Evolutionary conservation across 805 yeast species (phyloP).

Genomic region (Ogataea haglerorum): DNA sequence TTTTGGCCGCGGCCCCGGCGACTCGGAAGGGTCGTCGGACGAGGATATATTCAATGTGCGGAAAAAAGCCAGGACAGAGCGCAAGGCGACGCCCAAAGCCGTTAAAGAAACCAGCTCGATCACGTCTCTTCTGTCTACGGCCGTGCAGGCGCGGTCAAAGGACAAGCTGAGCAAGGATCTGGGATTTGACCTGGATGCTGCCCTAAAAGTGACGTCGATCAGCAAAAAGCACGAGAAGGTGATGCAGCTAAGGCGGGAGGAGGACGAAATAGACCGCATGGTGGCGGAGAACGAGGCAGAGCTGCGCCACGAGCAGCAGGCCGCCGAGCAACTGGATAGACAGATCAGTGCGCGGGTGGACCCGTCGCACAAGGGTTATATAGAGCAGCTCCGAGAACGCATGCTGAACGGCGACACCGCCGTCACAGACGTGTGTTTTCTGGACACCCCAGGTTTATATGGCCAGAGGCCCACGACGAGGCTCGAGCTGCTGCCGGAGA

Average conservation of each 20-base stretch:
- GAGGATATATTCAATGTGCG: constrained; percentile 11
- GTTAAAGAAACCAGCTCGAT: constrained; percentile 3
- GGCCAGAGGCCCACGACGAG: neutral
- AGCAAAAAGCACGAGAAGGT: constrained; percentile 14
- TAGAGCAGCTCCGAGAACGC: constrained; percentile 11
- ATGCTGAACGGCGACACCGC: constrained; percentile 11
- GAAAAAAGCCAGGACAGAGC: constrained; percentile 1
- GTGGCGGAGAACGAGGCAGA: constrained; percentile 12
- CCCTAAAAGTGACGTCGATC: constrained; percentile 10
- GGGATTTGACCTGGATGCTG: constrained; percentile 20
- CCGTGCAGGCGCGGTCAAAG: constrained; percentile 7
- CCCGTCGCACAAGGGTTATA: constrained; percentile 10
- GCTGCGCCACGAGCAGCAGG: constrained; percentile 3
- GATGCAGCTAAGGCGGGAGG: constrained; percentile 10
- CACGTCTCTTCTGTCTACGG: constrained; percentile 5
- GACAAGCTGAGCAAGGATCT: constrained; percentile 15
- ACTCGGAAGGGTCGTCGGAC: constrained; percentile 6
- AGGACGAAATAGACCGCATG: constrained; percentile 20
- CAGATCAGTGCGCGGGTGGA: constrained; percentile 7
- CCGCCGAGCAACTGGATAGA: constrained; percentile 5
- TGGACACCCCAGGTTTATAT: constrained; percentile 8
- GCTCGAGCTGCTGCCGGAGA: neutral
- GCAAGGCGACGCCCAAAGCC: constrained; percentile 1
- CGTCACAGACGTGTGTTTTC: constrained; percentile 16
- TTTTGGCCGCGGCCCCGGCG: neutral